phyloP scores from a whole-genome alignment of 768 basidiomycete genomes.

The Termitomyces sp. region DNA sequence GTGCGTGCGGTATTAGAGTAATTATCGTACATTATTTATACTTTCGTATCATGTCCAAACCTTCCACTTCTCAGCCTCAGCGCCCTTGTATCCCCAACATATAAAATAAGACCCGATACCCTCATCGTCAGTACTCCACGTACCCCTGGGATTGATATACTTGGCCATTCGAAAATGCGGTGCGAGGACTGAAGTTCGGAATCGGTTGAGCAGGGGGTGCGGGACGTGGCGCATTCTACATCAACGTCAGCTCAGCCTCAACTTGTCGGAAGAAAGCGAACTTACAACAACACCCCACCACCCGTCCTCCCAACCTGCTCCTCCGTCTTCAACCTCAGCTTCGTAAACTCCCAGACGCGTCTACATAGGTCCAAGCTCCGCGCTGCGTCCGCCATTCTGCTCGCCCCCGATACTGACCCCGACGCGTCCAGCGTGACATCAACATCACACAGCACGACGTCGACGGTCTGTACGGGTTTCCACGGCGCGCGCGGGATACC shows the following conservation, averaged over 20 bases:
- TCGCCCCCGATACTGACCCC: too few species aligned
- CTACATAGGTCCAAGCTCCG: slow-evolving; percentile 69
- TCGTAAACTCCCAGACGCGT: slow-evolving; percentile 69
- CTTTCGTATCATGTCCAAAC: too few species aligned
- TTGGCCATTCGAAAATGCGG: slow-evolving; percentile 66
- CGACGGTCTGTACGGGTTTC: slow-evolving; percentile 45
- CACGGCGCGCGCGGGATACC: neutral
- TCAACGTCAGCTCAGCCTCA: neutral
- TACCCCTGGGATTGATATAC: slow-evolving; percentile 40
- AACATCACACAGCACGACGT: slow-evolving; percentile 89
- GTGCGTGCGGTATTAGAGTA: too few species aligned
- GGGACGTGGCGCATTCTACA: slow-evolving; percentile 80
- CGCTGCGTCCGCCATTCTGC: slow-evolving; percentile 59
- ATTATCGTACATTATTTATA: too few species aligned
- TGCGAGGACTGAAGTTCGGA: slow-evolving; percentile 54
- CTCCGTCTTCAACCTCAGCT: slow-evolving; percentile 47
- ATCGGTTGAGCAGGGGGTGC: slow-evolving; percentile 65
- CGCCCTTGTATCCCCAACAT: slow-evolving; percentile 4
- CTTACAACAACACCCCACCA: slow-evolving; percentile 62
- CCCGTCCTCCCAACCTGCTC: slow-evolving; percentile 37
- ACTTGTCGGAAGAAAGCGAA: neutral
- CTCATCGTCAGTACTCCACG: neutral
- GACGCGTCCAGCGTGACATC: slow-evolving; percentile 70
- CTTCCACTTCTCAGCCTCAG: too few species aligned
- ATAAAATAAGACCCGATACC: slow-evolving; percentile 6